Base-by-base conservation (phyloP, 2,329 filamentous ascomycete genomes). In the Dryadomyces sulphureus region DNA sequence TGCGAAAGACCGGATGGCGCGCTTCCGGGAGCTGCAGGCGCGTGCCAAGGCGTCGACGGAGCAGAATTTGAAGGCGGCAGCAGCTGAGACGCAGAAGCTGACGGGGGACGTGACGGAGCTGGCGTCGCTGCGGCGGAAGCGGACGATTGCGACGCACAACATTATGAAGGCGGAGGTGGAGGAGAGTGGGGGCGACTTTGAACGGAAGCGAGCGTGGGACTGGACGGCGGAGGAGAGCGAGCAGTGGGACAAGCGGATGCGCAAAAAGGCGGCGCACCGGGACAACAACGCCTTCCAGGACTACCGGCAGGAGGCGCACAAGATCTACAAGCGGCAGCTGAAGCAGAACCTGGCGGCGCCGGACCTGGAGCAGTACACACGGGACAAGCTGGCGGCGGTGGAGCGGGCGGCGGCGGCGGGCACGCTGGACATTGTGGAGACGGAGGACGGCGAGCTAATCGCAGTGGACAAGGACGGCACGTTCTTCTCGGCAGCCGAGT, bases 161-260 rank as follows among this genome's bases (percentile, higher is more conserved):
- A 77, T 98, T 0, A 73, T 95, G 38, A 94, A 94, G 67, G 86
- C 88, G 4, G 88, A 95, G 56, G 81, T 88, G 2, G 85, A 89
- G 61, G 86, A 85, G 17, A 70, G 73, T 0, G 88, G 88, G 30
- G 87, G 85, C 46, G 92, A 96, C 62, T 98, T 96, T 59, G 92
- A 98, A 70, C 84, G 92, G 54, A 95, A 96, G 66, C 81, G 92
- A 36, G 92, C 92, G 1, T 98, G 92, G 92, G 92, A 96, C 66
- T 98, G 92, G 85, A 98, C 92, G 1, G 70, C 90, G 7, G 92
- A 98, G 53, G 92, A 98, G 65, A 84, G 79, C 55, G 92, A 95
- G 66, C 78, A 75, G 54, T 98, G 92, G 92, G 92, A 98, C 63
- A 82, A 81, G 66, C 81, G 89, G 27, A 68, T 93, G 61, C 84